Percentiles rank a stretch among this genome's conserved stretches.
Conservation (phyloP, 805 yeast species). For the Candida sithepensis region DNA sequence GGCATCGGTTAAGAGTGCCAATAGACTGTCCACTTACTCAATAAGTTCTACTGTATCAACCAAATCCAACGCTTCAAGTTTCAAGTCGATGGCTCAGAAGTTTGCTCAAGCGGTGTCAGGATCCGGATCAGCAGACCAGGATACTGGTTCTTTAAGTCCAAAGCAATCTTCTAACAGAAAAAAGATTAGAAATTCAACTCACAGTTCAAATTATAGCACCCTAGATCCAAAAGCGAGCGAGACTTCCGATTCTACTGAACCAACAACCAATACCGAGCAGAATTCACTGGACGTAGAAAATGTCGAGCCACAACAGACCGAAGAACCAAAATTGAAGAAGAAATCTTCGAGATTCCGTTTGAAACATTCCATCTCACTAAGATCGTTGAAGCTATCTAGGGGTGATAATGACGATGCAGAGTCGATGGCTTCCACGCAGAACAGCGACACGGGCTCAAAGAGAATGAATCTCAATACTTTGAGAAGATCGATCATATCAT, state of each 20-base stretch:
- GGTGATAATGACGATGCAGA: constrained; percentile 13
- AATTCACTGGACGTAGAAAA: background rate
- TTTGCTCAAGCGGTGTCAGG: constrained; percentile 17
- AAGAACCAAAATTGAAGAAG: constrained; percentile 13
- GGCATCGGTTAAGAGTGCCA: constrained; percentile 2
- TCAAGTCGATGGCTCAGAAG: constrained; percentile 22
- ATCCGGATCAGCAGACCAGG: background rate
- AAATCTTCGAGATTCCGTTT: constrained; percentile 22
- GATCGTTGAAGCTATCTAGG: constrained; percentile 21
- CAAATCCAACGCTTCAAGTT: constrained; percentile 19
- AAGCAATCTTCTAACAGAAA: constrained; percentile 1
- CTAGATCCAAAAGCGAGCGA: background rate
- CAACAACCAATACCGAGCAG: background rate
- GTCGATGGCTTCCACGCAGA: constrained; percentile 8
- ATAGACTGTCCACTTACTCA: constrained; percentile 17
- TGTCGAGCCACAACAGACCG: background rate
- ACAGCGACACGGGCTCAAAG: constrained; percentile 8
- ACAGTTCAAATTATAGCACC: constrained; percentile 2
- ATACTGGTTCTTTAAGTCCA: background rate
- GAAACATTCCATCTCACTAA: constrained; percentile 29
- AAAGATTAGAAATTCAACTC: constrained; percentile 1
- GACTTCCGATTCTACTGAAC: background rate
- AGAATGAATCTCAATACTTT: constrained; percentile 9
- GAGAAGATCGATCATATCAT: constrained; percentile 13
- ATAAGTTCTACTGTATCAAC: constrained; percentile 18